Conservation (phyloP, 306 rosid species). For the Pyrus pyrifolia region DNA sequence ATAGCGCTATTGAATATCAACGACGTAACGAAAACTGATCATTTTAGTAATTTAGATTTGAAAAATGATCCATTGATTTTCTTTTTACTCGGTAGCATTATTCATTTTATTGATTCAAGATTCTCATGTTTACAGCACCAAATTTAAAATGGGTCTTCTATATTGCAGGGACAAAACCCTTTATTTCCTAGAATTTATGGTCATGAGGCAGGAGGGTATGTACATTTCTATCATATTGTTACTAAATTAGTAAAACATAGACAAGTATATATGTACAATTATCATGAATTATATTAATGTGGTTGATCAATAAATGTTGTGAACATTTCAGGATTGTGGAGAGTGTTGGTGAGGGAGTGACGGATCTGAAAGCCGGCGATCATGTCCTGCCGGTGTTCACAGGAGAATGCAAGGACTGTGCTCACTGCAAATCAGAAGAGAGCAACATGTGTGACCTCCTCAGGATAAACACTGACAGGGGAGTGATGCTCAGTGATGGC, state of each 20-base stretch:
- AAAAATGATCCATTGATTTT: too few relatives aligned
- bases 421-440: slow-evolving; percentile 75
- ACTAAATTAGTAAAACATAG: not conserved
- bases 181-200: slow-evolving; percentile 89
- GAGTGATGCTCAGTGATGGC: slow-evolving; percentile 60
- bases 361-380: slow-evolving; percentile 66
- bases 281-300: too few relatives aligned
- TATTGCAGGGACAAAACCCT: slow-evolving; percentile 67
- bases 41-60: too few relatives aligned
- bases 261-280: too few relatives aligned
- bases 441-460: slow-evolving; percentile 94
- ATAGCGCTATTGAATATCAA: too few relatives aligned
- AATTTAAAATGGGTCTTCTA: not conserved
- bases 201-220: slow-evolving; percentile 94
- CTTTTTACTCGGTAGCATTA: too few relatives aligned
- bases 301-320: too few relatives aligned
- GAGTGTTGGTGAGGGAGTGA: slow-evolving; percentile 89
- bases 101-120: too few relatives aligned
- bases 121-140: too few relatives aligned
- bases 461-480: slow-evolving; percentile 81
- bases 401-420: slow-evolving; percentile 84
- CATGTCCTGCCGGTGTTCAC: slow-evolving; percentile 92
- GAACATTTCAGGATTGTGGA: slow-evolving; percentile 79
- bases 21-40: too few relatives aligned
- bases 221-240: not conserved